Conservation (phyloP, 2,329 filamentous ascomycete genomes). For the Sporothrix phasma region DNA sequence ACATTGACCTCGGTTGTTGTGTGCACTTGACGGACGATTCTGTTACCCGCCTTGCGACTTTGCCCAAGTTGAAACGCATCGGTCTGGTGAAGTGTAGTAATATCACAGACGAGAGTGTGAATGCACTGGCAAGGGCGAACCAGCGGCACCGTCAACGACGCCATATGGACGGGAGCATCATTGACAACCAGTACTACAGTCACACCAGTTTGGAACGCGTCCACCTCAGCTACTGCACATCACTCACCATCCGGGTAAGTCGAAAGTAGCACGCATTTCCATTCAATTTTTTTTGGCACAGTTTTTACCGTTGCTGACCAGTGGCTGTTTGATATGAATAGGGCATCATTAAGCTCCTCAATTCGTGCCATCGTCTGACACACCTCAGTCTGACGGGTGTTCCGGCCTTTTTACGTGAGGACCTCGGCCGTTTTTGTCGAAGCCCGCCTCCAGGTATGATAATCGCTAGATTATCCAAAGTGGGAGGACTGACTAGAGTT, state of each 20-base stretch:
- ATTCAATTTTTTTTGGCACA: no score
- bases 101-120: slow-evolving; percentile 85
- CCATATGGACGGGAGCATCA: slow-evolving; percentile 37
- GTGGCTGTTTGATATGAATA: not conserved
- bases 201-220: slow-evolving; percentile 75
- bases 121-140: slow-evolving; percentile 67
- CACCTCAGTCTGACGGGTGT: slow-evolving; percentile 93
- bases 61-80: slow-evolving; percentile 90
- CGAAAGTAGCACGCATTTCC: no score
- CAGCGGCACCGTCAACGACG: slow-evolving; percentile 40
- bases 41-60: slow-evolving; percentile 68
- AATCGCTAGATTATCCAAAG: not conserved
- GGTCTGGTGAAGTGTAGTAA: slow-evolving; percentile 86
- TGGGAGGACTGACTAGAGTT: not conserved
- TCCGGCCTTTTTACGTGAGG: slow-evolving; percentile 75
- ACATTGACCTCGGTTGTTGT: slow-evolving; percentile 97
- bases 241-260: slow-evolving; percentile 69
- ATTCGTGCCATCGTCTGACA: slow-evolving; percentile 83
- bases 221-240: slow-evolving; percentile 89
- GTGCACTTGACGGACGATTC: slow-evolving; percentile 82
- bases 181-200: slow-evolving; percentile 44
- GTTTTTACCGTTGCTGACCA: slow-evolving; percentile 31
- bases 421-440: slow-evolving; percentile 77
- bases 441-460: slow-evolving; percentile 64
- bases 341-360: slow-evolving; percentile 84